These are phyloP conservation scores for Dendrocalamus sinicus DNA, from an alignment of 176 grass and related monocot genomes.

Conservation along the genomic window DNA sequence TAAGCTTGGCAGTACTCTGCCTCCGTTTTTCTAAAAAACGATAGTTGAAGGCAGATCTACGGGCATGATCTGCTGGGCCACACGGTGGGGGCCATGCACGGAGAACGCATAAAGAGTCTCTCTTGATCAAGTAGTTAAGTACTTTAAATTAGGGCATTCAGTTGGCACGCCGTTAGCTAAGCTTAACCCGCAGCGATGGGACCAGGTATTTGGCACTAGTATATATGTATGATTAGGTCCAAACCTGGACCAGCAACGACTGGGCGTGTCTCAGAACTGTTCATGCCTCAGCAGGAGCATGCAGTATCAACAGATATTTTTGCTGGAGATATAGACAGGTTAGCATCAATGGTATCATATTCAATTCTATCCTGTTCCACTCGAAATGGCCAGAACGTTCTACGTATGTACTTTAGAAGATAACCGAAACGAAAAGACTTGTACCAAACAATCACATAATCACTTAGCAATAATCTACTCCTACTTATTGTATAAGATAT, in stretches of 20 bases:
- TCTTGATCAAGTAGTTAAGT: not conserved
- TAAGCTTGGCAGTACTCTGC: too few relatives aligned
- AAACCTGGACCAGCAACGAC: not conserved
- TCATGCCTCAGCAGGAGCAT: not conserved
- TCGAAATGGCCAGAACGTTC: too few relatives aligned
- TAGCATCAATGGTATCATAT: not conserved
- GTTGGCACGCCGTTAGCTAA: not conserved
- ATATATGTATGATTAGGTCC: not conserved
- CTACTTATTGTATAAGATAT: too few relatives aligned
- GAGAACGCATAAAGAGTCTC: not conserved
- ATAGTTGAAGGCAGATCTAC: constrained; percentile 4
- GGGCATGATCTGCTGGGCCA: not conserved
- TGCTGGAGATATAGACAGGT: too few relatives aligned
- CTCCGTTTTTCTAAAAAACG: too few relatives aligned
- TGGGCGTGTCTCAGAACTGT: not conserved
- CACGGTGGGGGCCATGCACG: not conserved
- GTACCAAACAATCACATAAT: too few relatives aligned
- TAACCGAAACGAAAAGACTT: too few relatives aligned
- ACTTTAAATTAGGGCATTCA: not conserved
- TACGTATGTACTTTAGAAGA: too few relatives aligned
- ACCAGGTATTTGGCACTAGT: not conserved
- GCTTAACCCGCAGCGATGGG: not conserved
- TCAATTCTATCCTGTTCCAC: not conserved
- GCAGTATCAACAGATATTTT: not conserved
- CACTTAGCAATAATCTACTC: too few relatives aligned